Percentiles rank a stretch among this genome's conserved stretches.
These are phyloP conservation scores for Cenchrus americanus DNA, from an alignment of 176 grass and related monocot species.

Conservation along the genomic window DNA sequence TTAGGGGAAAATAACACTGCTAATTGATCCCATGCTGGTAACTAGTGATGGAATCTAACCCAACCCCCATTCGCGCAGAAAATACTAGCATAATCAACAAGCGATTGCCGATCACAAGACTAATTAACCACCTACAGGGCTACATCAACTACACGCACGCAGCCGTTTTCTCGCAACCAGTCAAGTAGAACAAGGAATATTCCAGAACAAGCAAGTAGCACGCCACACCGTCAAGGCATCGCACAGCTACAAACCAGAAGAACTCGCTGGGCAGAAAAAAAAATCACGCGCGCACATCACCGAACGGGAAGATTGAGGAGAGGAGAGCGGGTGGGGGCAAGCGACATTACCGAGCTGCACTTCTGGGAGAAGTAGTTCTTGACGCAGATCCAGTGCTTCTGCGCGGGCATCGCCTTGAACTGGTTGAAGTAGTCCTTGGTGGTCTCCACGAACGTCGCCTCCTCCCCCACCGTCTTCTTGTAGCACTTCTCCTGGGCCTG, in stretches of 20 bases:
- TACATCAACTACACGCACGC: not conserved
- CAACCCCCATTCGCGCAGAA: not conserved
- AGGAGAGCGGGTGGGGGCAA: no score
- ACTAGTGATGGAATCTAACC: not conserved
- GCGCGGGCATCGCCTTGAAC: slow-evolving; percentile 49
- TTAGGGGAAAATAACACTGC: not conserved
- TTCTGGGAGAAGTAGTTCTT: slow-evolving; percentile 57
- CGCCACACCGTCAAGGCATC: not conserved
- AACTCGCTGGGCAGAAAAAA: not conserved
- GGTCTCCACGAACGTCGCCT: slow-evolving; percentile 40
- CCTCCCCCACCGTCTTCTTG: slow-evolving; percentile 49
- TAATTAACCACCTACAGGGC: not conserved
- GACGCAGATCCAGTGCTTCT: slow-evolving; percentile 70
- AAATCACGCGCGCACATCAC: not conserved
- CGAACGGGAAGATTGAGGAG: not conserved
- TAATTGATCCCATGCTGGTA: not conserved
- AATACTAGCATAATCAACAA: not conserved
- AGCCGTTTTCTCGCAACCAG: not conserved
- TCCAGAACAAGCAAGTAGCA: not conserved
- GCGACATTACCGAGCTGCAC: slow-evolving; percentile 30
- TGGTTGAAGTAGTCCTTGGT: slow-evolving; percentile 60
- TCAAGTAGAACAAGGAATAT: not conserved
- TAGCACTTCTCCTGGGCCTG: slow-evolving; percentile 33
- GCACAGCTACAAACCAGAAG: not conserved
- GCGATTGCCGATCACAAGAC: not conserved